Evolutionary conservation across 345 rosid species (phyloP).

Genomic region (Toxicodendron radicans): DNA sequence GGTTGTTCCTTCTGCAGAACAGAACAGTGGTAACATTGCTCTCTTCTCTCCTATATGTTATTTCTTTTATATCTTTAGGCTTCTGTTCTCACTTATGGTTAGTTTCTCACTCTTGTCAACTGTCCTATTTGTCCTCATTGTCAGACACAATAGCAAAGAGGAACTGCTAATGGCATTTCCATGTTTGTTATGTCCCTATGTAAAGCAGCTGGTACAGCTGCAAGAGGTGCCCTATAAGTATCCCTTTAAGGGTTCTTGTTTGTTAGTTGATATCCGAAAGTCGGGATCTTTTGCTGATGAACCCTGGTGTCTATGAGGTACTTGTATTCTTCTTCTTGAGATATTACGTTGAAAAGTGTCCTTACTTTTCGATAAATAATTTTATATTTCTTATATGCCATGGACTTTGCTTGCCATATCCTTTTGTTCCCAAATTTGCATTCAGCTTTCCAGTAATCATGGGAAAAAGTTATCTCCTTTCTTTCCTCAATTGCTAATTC

Average conservation of each 20-base stretch:
- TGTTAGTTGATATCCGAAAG: constrained; percentile 98
- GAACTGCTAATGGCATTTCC: constrained; percentile 56
- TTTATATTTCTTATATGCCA: not conserved
- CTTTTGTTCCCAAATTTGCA: not conserved
- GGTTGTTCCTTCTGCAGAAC: constrained; percentile 56
- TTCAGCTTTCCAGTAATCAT: not conserved
- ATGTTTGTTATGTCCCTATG: constrained; percentile 54
- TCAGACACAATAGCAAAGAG: constrained; percentile 50
- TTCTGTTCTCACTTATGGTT: not conserved
- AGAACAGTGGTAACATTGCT: constrained; percentile 47
- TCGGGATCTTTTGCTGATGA: constrained; percentile 90
- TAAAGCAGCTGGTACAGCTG: constrained; percentile 58
- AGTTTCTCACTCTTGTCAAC: not conserved
- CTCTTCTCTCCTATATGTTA: not conserved
- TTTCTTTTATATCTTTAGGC: not conserved
- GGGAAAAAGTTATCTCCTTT: not conserved
- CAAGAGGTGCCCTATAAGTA: constrained; percentile 50
- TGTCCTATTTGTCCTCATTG: constrained; percentile 8
- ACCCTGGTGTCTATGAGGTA: constrained; percentile 94
- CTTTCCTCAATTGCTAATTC: no score
- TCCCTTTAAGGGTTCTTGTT: constrained; percentile 80
- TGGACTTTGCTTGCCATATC: constrained; percentile 16
- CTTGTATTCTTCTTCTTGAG: constrained; percentile 4
- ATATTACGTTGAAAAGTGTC: constrained; percentile 3
- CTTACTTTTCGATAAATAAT: constrained; percentile 12